A percentile compares a stretch with the other conserved stretches of the same genome.
Evolutionary conservation across 805 yeast species (phyloP).

Genomic region (Saccharomycopsis fermentans): DNA sequence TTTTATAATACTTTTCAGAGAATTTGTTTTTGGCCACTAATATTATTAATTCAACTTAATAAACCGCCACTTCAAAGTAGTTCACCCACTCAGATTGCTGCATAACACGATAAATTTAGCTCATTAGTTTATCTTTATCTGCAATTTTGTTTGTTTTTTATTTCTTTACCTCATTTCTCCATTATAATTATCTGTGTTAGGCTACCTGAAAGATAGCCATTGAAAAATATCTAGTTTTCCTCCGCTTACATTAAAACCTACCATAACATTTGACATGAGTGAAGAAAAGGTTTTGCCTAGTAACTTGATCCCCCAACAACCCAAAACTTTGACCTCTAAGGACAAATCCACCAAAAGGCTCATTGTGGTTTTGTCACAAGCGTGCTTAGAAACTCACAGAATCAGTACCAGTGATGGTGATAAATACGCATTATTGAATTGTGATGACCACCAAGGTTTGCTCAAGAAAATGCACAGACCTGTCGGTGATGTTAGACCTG

Average conservation of each 20-base stretch:
- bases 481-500: constrained; percentile 98
- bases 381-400: constrained; percentile 91
- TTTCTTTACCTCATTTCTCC: neutral
- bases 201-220: no score
- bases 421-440: constrained; percentile 84
- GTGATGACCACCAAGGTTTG: constrained; percentile 97
- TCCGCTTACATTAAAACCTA: neutral
- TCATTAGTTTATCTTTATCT: no score
- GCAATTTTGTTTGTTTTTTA: neutral
- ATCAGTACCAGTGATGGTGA: constrained; percentile 80
- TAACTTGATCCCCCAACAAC: constrained; percentile 79
- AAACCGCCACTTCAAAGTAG: constrained; percentile 22
- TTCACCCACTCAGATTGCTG: neutral
- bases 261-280: neutral
- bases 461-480: constrained; percentile 94
- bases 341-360: constrained; percentile 82
- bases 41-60: constrained; percentile 33
- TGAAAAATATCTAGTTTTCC: no score
- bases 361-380: constrained; percentile 91
- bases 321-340: constrained; percentile 66
- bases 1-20: constrained; percentile 17
- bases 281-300: constrained; percentile 40
- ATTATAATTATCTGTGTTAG: neutral
- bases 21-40: constrained; percentile 32
- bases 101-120: neutral